Percentiles rank a stretch among this genome's conserved stretches.
Conservation (phyloP, 768 basidiomycete genomes). For the Lenzites betulinus region DNA sequence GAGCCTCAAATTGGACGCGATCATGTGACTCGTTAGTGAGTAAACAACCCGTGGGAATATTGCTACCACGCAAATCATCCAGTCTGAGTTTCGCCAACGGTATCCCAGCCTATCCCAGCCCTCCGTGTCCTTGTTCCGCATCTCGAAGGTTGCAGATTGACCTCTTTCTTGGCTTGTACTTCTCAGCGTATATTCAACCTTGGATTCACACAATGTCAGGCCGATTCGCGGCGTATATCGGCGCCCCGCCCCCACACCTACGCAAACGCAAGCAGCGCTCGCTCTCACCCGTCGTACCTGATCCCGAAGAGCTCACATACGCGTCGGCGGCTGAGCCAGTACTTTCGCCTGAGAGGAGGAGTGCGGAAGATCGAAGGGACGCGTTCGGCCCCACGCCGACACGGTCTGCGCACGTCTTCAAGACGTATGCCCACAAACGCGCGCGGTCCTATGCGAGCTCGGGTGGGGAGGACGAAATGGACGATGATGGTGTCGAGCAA, state of each 20-base stretch:
- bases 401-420: constrained; percentile 6
- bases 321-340: background rate
- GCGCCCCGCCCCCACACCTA: background rate
- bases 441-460: constrained; percentile 5
- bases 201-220: background rate
- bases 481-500: background rate
- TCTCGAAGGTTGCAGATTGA: no score
- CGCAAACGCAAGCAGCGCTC: constrained; percentile 12
- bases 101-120: no score
- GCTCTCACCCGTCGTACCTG: constrained; percentile 9
- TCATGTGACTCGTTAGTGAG: no score
- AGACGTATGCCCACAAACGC: constrained; percentile 14
- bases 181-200: background rate
- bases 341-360: no score
- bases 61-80: no score
- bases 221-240: background rate
- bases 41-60: no score
- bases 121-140: no score
- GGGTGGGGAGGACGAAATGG: background rate
- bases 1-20: no score
- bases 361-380: background rate
- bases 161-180: background rate
- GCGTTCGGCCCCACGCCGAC: constrained; percentile 3
- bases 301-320: constrained; percentile 2
- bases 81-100: no score